Evolutionary conservation across 2,329 filamentous ascomycete species (phyloP), one percentile per base, ranked within the genome.

Genomic region (Arthrobotrys iridis): DNA sequence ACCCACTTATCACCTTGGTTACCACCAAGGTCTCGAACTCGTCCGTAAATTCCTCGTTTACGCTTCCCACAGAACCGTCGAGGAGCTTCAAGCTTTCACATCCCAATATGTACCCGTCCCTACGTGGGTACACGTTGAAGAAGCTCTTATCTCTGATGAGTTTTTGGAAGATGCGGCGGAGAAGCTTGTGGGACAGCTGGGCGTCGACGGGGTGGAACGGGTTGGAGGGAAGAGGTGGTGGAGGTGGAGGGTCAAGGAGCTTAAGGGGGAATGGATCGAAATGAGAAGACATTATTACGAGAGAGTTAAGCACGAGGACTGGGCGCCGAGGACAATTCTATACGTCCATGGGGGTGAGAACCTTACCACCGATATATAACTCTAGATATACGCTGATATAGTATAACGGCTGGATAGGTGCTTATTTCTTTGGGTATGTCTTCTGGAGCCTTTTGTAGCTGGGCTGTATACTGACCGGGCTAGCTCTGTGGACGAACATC

Each of bases 181-280:
- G 24, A 82, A 89, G 5, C 82, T 98, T 15, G 85, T 88, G 60
- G 85, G 87, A 1, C 90, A 98, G 81, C 85, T 98, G n/a, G 93
- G 93, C 0, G 85, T 87, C 0, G 87, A 90, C 24, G 94, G 93
- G 2, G 86, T 93, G 77, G 86, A 87, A 59, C 86, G 87, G 77
- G 89, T 96, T 46, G 95, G 95, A 41, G 95, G 95, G 2, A 86
- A 87, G 79, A 87, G 89, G 75, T 93, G 95, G 95, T 97, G 93
- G 93, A 87, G 92, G 60, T 87, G 88, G 63, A 87, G 88, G 3
- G 86, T 88, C 24, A 86, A 83, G 50, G 85, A 88, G 0, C 83
- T 97, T 26, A 88, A 89, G 79, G 93, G 91, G 0, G 94, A 99
- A 81, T 98, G 93, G 94, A 92, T 99, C 78, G 95, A 98, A 85